These are phyloP conservation scores for Yarrowia sp. DNA, from an alignment of 805 yeast genomes.

Conservation along the genomic window DNA sequence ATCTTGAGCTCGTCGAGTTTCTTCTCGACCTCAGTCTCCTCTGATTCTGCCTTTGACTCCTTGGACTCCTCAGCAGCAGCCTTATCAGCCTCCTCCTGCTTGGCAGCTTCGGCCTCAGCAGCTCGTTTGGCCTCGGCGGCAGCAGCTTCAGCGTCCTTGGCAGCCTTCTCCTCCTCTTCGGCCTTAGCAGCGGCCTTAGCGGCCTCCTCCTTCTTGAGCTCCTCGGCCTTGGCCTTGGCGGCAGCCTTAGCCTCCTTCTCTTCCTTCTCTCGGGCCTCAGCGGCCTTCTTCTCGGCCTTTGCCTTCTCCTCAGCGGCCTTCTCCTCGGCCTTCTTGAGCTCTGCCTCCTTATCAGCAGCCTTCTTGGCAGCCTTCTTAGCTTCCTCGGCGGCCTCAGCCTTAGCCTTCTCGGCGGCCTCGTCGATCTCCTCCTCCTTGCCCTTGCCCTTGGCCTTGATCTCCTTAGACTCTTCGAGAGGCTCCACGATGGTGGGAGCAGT, in stretches of 20 bases:
- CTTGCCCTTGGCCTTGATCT: conserved; percentile 24
- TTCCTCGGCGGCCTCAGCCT: not conserved
- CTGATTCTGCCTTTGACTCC: conserved; percentile 6
- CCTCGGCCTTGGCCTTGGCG: conserved; percentile 2
- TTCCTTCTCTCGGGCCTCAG: not conserved
- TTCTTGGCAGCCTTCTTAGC: conserved; percentile 9
- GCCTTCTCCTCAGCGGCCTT: conserved; percentile 14
- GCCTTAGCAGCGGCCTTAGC: conserved; percentile 7
- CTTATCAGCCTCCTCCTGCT: conserved; percentile 16
- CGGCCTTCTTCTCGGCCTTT: conserved; percentile 8
- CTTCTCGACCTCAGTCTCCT: conserved; percentile 12
- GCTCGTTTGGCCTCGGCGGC: conserved; percentile 14
- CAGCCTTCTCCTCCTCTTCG: conserved; percentile 4
- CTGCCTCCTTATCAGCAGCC: conserved; percentile 22
- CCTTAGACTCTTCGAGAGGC: conserved; percentile 9
- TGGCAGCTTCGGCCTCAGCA: conserved; percentile 1
- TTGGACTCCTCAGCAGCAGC: conserved; percentile 1
- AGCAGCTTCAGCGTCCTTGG: conserved; percentile 2
- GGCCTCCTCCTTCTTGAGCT: conserved; percentile 4
- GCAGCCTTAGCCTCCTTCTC: conserved; percentile 5
- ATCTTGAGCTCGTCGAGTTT: conserved; percentile 16
- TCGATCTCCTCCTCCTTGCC: conserved; percentile 11
- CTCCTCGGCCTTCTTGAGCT: conserved; percentile 1
- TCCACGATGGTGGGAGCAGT: not conserved
- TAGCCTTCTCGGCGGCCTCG: conserved; percentile 29